These are phyloP conservation scores for Colletotrichum sp. DNA, from an alignment of 2,329 filamentous ascomycete genomes.

Conservation along the genomic window DNA sequence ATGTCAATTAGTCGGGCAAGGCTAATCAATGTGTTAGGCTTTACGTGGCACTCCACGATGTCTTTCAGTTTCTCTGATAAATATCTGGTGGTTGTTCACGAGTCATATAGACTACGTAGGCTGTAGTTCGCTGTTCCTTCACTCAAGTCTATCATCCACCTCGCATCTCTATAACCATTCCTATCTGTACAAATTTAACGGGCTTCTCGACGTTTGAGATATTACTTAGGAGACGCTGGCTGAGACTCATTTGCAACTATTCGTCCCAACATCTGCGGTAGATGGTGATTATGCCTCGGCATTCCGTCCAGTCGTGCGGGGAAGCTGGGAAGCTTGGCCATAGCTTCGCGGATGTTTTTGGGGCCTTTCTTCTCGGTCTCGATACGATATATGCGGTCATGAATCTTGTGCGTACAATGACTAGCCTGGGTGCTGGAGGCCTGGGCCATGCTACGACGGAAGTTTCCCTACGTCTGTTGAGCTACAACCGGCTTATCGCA, in stretches of 20 bases:
- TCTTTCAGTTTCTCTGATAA: background rate
- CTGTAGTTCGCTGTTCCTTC: background rate
- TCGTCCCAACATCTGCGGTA: background rate
- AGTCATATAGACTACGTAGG: background rate
- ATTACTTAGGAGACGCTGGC: background rate
- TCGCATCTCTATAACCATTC: background rate
- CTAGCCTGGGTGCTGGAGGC: background rate
- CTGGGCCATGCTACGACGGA: background rate
- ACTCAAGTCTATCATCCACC: background rate
- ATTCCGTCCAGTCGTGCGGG: background rate
- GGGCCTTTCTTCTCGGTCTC: background rate
- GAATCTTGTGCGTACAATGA: background rate
- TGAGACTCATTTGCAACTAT: background rate
- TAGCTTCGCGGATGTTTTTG: background rate
- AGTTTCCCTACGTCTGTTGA: background rate
- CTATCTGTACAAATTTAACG: background rate
- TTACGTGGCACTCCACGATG: background rate
- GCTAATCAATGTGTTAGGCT: background rate
- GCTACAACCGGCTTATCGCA: background rate
- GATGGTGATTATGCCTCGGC: background rate
- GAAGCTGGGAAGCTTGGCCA: background rate
- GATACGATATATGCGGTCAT: background rate
- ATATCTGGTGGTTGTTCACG: background rate
- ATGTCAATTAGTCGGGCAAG: background rate
- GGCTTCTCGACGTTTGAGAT: background rate